Conservation (phyloP, 768 basidiomycete genomes). For the button mushroom (Agaricus bisporus) region DNA sequence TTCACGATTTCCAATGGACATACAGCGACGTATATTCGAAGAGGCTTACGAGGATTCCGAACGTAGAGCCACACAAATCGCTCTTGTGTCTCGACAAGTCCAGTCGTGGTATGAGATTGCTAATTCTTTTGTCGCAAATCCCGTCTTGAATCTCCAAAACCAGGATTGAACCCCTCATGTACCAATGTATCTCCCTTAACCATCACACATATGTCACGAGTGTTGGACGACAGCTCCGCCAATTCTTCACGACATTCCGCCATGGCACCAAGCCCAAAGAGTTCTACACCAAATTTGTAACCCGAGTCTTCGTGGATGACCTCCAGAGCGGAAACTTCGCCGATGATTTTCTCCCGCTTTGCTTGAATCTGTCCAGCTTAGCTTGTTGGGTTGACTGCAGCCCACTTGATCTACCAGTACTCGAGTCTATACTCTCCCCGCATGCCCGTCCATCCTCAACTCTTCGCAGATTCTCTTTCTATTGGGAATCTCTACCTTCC, state of each 20-base stretch:
- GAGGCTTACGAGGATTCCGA: constrained; percentile 5
- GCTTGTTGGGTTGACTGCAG: not conserved
- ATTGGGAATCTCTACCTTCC: not conserved
- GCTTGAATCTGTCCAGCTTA: not conserved
- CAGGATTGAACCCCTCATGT: constrained; percentile 10
- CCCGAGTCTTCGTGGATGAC: constrained; percentile 1
- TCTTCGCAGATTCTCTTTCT: constrained; percentile 4
- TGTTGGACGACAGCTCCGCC: not conserved
- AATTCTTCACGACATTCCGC: not conserved
- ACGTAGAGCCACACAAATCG: not conserved
- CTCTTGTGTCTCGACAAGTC: constrained; percentile 5
- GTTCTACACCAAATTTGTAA: constrained; percentile 1
- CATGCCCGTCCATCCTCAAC: not conserved
- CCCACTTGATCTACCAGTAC: not conserved
- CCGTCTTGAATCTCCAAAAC: not conserved
- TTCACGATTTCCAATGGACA: not conserved
- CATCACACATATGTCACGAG: not conserved
- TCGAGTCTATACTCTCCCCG: constrained; percentile 5
- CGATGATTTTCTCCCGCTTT: not conserved
- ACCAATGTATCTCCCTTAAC: constrained; percentile 3
- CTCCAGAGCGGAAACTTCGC: not conserved
- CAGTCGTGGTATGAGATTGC: not conserved
- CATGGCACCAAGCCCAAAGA: not conserved
- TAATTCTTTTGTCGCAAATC: not conserved
- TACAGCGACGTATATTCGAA: constrained; percentile 5